Base-by-base conservation (phyloP, 75 land plant species). In the Pinus albicaulis region DNA sequence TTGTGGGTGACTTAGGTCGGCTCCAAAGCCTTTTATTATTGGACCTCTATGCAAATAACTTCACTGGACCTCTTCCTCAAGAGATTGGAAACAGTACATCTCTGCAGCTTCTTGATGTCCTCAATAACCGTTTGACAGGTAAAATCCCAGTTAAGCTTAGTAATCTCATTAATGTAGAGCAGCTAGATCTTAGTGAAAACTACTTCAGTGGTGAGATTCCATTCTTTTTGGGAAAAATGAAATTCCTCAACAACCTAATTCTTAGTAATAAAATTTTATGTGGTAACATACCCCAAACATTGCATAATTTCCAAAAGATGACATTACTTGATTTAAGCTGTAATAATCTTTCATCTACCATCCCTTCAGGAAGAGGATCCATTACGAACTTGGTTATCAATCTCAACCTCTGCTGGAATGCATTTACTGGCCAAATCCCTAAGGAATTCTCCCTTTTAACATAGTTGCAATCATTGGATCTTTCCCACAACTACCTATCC, bases 1-100 rank as follows among this genome's bases (percentile, higher is more conserved):
- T 91, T 34, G 95, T 93, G 1, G 96, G 94, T 34, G 96, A 93
- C 80, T 93, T 93, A 55, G 96, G 96, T 19, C 79, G 77, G 61
- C 80, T 95, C 71, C 88, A 85, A 72, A 92, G 87, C 66, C 86
- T 95, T 3, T 84, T 86, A 26, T 95, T 92, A 72, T 82, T 95
- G 84, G 98, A 95, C 72, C 71, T 95, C 74, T 88, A 86, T 82
- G 78, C 80, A 48, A 94, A 89, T 69, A 78, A 83, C 55, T 90
- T 96, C 72, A 82, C 93, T 1, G 95, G 98, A 34, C 13, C 62
- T 17, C 80, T 93, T 16, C 94, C 95, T 10, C 34, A 20, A 4
- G 93, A 87, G 80, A 76, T 95, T 24, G 84, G 82, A 74, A 89
- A 86, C 58, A 80, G 80, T 52, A 73, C 88, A 5, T 86, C 89